Evolutionary conservation across 306 rosid species (phyloP), one percentile per base, ranked within the genome.

Genomic region (Clitoria ternatea): DNA sequence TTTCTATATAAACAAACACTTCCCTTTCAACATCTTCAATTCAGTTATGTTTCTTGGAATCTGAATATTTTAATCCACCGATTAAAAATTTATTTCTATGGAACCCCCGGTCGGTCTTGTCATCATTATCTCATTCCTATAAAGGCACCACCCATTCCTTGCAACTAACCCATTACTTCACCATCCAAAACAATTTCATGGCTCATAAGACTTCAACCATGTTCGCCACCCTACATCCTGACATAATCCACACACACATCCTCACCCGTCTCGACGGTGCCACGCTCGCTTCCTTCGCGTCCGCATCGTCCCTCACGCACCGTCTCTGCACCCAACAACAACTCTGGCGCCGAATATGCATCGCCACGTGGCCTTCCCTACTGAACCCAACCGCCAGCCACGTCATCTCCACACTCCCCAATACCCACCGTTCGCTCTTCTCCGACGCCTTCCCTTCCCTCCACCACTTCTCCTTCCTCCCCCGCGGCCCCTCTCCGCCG

Each of bases 251-350:
- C 42, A 37, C 83, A 15, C 92, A 88, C 74, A 87, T 93, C 79
- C 88, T 93, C 57, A 81, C 77, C 27, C 90, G 85, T 4, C 94
- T 93, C 24, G 96, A 93, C 60, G 90, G 87, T 72, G 78, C 91
- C 6, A 55, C 90, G 23, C 85, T 93, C 0, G 83, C 85, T 44
- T 49, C 96, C 19, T 48, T 81, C 13, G 52, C 88, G 4, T 76
- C 89, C 15, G 71, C 80, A 0, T 93, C 97, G 2, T 74, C 97
- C 13, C 77, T 78, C 4, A 32, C 88, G 55, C 88, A 75, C 55
- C 71, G 49, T 17, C 88, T 90, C 67, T 85, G 92, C 70, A 0
- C 80, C 43, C 77, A 78, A 2, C 83, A 84, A 1, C n/a, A 70
- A 20, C 87, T 93, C 75, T 93, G 98, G 98, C 80, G 75, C 3